These are phyloP conservation scores for Leptographium procerum DNA, from an alignment of 2,329 filamentous ascomycete genomes.

Conservation along the genomic window DNA sequence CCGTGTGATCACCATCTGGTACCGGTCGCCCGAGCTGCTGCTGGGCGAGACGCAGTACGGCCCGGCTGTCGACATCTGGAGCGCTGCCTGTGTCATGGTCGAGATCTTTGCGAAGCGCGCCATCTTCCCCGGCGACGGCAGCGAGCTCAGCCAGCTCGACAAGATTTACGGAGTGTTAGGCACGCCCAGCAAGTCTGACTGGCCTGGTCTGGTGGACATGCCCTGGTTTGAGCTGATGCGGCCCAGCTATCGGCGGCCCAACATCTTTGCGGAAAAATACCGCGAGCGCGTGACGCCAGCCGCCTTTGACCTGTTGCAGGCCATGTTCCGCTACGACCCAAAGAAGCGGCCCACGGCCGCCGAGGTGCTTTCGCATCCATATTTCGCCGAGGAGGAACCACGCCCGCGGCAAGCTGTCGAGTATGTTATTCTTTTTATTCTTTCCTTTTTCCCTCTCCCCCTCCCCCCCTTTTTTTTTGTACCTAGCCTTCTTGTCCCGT, in stretches of 20 bases:
- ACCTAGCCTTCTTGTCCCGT: background rate
- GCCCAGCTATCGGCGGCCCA: constrained; percentile 60
- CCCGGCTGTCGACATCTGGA: constrained; percentile 90
- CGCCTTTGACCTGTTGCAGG: constrained; percentile 69
- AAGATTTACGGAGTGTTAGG: constrained; percentile 93
- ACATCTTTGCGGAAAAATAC: constrained; percentile 75
- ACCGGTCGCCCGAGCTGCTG: constrained; percentile 80
- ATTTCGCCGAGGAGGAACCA: constrained; percentile 79
- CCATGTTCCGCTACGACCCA: constrained; percentile 88
- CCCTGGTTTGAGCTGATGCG: constrained; percentile 92
- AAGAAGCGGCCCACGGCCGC: constrained; percentile 70
- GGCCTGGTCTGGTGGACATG: constrained; percentile 87
- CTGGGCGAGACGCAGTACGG: constrained; percentile 86
- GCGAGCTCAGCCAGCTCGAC: constrained; percentile 90
- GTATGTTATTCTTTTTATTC: constrained; percentile 36
- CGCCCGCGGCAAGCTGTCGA: constrained; percentile 66
- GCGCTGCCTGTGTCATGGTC: constrained; percentile 88
- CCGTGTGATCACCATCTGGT: constrained; percentile 98
- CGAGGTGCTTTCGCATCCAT: constrained; percentile 74
- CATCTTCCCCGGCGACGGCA: constrained; percentile 90
- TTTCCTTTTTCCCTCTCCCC: too few species aligned
- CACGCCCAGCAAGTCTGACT: constrained; percentile 72
- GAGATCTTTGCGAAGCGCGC: constrained; percentile 92
- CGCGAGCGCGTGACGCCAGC: constrained; percentile 63
- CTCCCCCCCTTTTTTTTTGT: background rate